Evolutionary conservation across 306 rosid species (phyloP).

Genomic region (Dryas alaskensis): DNA sequence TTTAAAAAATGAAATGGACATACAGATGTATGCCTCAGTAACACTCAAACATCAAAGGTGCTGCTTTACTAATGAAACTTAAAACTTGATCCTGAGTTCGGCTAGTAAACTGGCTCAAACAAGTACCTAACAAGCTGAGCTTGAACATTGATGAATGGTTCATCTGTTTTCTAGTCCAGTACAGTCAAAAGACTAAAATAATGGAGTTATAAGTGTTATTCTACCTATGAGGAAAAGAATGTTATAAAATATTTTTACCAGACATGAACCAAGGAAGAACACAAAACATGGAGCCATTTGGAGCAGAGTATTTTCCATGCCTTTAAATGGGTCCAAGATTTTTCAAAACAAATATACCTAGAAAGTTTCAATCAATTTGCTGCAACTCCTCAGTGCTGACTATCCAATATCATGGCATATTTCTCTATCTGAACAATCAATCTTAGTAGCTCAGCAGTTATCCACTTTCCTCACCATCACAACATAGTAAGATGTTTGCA

Average conservation of each 20-base stretch:
- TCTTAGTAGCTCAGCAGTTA: neutral
- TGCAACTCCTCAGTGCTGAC: neutral
- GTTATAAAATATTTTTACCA: neutral
- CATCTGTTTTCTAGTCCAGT: neutral
- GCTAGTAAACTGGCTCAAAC: neutral
- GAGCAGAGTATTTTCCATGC: neutral
- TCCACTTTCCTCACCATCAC: conserved; percentile 1
- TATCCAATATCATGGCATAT: neutral
- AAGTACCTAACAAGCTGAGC: neutral
- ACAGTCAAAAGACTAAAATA: neutral
- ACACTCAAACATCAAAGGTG: neutral
- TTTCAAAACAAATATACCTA: neutral
- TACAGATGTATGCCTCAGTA: neutral
- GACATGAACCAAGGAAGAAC: neutral
- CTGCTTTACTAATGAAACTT: neutral
- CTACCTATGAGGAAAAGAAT: neutral
- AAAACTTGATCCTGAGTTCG: neutral
- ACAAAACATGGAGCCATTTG: neutral
- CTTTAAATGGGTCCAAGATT: neutral
- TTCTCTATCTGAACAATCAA: conserved; percentile 5
- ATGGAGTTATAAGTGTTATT: neutral
- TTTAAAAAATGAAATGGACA: neutral
- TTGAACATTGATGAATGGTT: neutral
- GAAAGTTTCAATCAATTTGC: neutral
- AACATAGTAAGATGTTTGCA: neutral